phyloP scores from a whole-genome alignment of 768 basidiomycete species.

The Russula ochroleuca region DNA sequence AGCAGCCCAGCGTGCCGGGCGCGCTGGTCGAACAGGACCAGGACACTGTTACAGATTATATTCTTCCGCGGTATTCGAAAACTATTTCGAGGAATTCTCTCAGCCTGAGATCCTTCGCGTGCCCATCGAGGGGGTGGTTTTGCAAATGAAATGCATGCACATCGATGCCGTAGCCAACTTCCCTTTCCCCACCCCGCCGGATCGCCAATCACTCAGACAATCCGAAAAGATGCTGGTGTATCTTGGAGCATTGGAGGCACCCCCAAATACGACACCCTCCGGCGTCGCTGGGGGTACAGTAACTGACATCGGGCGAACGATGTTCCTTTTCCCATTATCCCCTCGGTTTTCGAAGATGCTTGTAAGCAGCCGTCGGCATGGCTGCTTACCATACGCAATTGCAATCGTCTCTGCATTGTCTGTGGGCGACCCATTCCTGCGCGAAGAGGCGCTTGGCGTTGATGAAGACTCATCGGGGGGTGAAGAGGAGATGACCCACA shows the following conservation, averaged over 20 bases:
- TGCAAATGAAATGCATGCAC: constrained; percentile 99
- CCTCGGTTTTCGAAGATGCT: constrained; percentile 97
- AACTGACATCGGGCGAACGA: constrained; percentile 84
- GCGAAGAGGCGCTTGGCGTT: constrained; percentile 62
- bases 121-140: constrained; percentile 93
- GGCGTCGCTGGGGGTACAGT: constrained; percentile 53
- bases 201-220: constrained; percentile 64
- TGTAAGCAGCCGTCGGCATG: constrained; percentile 79
- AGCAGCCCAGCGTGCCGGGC: constrained; percentile 74
- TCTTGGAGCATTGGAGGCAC: constrained; percentile 70
- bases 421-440: constrained; percentile 93
- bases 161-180: constrained; percentile 96
- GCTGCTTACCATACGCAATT: constrained; percentile 87
- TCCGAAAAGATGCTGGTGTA: constrained; percentile 78
- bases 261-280: constrained; percentile 26
- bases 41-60: constrained; percentile 98
- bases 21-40: constrained; percentile 95
- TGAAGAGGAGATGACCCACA: constrained; percentile 39
- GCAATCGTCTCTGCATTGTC: constrained; percentile 86
- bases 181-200: constrained; percentile 96
- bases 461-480: constrained; percentile 43
- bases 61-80: constrained; percentile 91
- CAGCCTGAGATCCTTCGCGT: constrained; percentile 91
- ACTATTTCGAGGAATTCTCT: constrained; percentile 84
- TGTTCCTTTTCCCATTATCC: constrained; percentile 91